These are phyloP conservation scores for Funneliformis mosseae DNA, from an alignment of 192 early-diverging fungal genomes.

Conservation along the genomic window DNA sequence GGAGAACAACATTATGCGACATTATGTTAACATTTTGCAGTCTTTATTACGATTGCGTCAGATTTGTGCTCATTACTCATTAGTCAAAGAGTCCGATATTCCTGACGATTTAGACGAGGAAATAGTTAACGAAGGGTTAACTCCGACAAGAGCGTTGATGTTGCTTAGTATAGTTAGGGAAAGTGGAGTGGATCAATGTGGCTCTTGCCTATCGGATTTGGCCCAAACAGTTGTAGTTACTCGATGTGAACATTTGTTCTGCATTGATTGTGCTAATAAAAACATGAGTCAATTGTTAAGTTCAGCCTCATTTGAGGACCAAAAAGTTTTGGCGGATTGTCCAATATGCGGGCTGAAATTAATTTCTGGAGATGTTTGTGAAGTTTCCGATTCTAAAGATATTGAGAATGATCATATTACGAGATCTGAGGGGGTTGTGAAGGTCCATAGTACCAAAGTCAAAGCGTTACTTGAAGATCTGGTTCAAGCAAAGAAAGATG, in stretches of 20 bases:
- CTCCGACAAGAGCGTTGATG: slow-evolving; percentile 34
- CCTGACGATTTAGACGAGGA: slow-evolving; percentile 38
- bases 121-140: slow-evolving; percentile 37
- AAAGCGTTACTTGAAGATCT: slow-evolving; percentile 53
- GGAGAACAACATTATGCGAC: slow-evolving; percentile 65
- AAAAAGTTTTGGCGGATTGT: slow-evolving; percentile 41
- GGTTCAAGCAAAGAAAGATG: slow-evolving; percentile 25
- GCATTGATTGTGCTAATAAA: slow-evolving; percentile 43
- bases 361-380: slow-evolving; percentile 43
- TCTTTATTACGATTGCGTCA: slow-evolving; percentile 50
- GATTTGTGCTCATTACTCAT: slow-evolving; percentile 44
- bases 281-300: slow-evolving; percentile 35
- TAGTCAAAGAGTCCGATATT: slow-evolving; percentile 37
- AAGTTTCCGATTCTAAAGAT: slow-evolving; percentile 49
- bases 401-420: slow-evolving; percentile 41
- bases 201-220: slow-evolving; percentile 36
- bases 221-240: slow-evolving; percentile 39
- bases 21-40: slow-evolving; percentile 71
- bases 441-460: slow-evolving; percentile 52
- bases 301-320: slow-evolving; percentile 33
- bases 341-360: slow-evolving; percentile 46
- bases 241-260: slow-evolving; percentile 45
- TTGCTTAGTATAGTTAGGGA: slow-evolving; percentile 40
- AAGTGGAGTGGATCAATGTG: slow-evolving; percentile 44
- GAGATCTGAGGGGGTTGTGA: slow-evolving; percentile 22